Evolutionary conservation across 2,329 filamentous ascomycete genomes (phyloP).

Genomic region (Aspergillus aculeatus): DNA sequence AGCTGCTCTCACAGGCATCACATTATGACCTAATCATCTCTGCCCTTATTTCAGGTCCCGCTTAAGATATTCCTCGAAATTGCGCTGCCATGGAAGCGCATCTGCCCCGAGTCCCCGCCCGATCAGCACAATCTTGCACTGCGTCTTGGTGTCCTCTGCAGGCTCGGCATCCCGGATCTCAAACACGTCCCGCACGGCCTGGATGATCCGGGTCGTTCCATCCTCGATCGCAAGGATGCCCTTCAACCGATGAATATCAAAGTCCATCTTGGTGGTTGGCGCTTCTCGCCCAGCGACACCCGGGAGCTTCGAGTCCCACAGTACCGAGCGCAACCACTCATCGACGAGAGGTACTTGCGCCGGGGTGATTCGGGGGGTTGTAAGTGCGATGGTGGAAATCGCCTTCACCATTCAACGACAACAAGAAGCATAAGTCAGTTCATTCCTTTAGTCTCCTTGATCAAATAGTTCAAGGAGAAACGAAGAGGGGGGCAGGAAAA

Average conservation of each 20-base stretch:
- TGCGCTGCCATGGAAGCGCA: conserved; percentile 34
- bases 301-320: conserved; percentile 67
- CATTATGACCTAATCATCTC: conserved; percentile 5
- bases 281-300: background rate
- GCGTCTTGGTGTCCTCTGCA: conserved; percentile 22
- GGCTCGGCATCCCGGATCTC: conserved; percentile 71
- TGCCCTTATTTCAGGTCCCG: background rate
- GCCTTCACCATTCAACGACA: conserved; percentile 50
- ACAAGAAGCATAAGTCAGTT: too few relatives aligned
- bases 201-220: conserved; percentile 72
- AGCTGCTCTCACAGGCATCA: background rate
- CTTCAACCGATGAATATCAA: conserved; percentile 88
- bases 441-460: too few relatives aligned
- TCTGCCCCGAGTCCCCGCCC: conserved; percentile 42
- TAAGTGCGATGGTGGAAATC: conserved; percentile 78
- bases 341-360: conserved; percentile 67
- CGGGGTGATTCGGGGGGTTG: conserved; percentile 59
- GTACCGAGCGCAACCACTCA: conserved; percentile 73
- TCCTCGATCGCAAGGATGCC: conserved; percentile 68
- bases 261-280: conserved; percentile 36
- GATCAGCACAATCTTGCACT: conserved; percentile 50
- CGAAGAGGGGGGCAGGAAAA: conserved; percentile 14
- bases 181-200: conserved; percentile 91
- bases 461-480: background rate
- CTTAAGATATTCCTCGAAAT: conserved; percentile 33